These are phyloP conservation scores for Alternaria hordeiaustralica DNA, from an alignment of 2,329 filamentous ascomycete species.

Conservation along the genomic window DNA sequence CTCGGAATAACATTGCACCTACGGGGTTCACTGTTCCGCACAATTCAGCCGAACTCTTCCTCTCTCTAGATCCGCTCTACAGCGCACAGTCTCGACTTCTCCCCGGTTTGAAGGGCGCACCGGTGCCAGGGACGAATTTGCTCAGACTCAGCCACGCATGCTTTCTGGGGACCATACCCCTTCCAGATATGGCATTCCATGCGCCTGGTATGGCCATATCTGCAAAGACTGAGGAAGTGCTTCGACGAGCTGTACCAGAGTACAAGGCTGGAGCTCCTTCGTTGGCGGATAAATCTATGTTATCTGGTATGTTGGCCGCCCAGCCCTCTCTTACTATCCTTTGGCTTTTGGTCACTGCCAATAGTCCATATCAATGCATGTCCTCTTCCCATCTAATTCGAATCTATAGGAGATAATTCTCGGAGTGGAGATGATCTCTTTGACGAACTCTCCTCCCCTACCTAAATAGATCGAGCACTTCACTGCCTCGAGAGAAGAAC, in stretches of 20 bases:
- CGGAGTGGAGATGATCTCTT: neutral
- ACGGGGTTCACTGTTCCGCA: neutral
- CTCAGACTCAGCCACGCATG: neutral
- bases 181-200: neutral
- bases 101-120: neutral
- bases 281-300: neutral
- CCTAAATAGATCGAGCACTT: neutral
- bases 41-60: rapidly evolving
- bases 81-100: neutral
- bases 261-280: neutral
- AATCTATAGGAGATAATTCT: neutral
- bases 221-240: neutral
- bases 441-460: neutral
- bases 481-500: neutral
- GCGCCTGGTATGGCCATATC: neutral
- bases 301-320: neutral
- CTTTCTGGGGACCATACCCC: neutral
- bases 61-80: neutral
- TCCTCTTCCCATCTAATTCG: neutral
- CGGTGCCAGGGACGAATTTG: neutral
- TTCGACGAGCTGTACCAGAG: neutral
- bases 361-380: neutral
- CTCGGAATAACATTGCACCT: neutral
- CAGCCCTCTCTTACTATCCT: neutral
- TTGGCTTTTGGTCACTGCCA: neutral